These are phyloP conservation scores for Penicillium sp. DNA, from an alignment of 2,329 filamentous ascomycete genomes.

Conservation along the genomic window DNA sequence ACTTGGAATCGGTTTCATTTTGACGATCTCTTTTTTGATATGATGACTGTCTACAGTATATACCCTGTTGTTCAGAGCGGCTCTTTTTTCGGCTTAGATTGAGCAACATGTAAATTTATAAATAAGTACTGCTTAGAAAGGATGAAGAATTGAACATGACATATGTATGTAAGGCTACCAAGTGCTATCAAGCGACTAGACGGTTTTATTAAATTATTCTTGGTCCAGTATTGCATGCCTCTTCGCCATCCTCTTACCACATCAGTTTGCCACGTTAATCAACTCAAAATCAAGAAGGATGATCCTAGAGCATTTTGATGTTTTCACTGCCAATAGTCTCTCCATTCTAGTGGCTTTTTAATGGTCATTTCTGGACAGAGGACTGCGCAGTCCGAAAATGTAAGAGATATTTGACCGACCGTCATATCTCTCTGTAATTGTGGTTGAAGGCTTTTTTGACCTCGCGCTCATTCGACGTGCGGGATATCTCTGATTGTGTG, in stretches of 20 bases:
- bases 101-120: constrained; percentile 3
- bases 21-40: not conserved
- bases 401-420: not conserved
- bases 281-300: not conserved
- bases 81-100: constrained; percentile 1
- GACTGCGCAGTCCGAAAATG: not conserved
- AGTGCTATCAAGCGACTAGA: not conserved
- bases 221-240: not conserved
- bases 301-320: not conserved
- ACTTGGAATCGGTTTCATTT: not conserved
- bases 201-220: not conserved
- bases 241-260: not conserved
- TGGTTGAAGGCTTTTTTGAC: not conserved
- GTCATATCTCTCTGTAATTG: not conserved
- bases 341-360: not conserved
- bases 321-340: not conserved
- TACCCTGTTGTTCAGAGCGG: constrained; percentile 11
- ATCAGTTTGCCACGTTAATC: not conserved
- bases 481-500: not conserved
- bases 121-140: not conserved
- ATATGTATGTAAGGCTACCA: not conserved
- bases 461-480: not conserved
- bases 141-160: not conserved
- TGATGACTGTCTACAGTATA: constrained; percentile 3
- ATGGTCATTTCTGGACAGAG: not conserved